Evolutionary conservation across 2,329 filamentous ascomycete species (phyloP).

Genomic region (Cadophora malorum): DNA sequence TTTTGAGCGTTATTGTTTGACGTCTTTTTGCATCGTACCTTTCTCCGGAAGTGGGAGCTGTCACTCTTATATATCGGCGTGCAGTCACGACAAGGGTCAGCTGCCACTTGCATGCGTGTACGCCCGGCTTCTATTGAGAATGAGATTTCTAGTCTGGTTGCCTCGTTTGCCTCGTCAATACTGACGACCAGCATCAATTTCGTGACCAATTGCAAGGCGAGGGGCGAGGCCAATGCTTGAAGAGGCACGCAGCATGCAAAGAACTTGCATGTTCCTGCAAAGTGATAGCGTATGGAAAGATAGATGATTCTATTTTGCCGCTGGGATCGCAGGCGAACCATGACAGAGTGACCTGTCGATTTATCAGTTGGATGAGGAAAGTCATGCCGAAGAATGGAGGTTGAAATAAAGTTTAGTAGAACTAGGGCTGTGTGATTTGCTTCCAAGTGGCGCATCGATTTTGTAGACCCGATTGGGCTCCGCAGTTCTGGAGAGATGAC

Average conservation of each 20-base stretch:
- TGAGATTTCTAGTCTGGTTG: slow-evolving; percentile 36
- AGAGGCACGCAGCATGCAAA: slow-evolving; percentile 23
- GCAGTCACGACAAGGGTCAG: slow-evolving; percentile 30
- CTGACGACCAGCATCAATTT: slow-evolving; percentile 17
- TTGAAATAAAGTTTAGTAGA: slow-evolving; percentile 31
- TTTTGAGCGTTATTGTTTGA: neutral
- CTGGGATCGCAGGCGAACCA: slow-evolving; percentile 28
- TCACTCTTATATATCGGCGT: slow-evolving; percentile 34
- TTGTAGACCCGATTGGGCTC: neutral
- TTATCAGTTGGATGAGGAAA: slow-evolving; percentile 3
- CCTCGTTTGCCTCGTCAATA: slow-evolving; percentile 35
- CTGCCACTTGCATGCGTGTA: slow-evolving; percentile 30
- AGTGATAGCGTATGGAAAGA: slow-evolving; percentile 25
- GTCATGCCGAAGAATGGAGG: slow-evolving; percentile 19
- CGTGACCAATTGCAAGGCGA: slow-evolving; percentile 19
- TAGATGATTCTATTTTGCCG: slow-evolving; percentile 15
- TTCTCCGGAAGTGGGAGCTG: slow-evolving; percentile 27
- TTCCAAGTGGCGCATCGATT: neutral
- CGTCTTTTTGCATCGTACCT: slow-evolving; percentile 7
- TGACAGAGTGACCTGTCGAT: slow-evolving; percentile 23
- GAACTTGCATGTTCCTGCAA: slow-evolving; percentile 28
- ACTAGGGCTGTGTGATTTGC: slow-evolving; percentile 9
- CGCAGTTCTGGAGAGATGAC: neutral
- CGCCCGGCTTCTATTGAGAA: slow-evolving; percentile 24
- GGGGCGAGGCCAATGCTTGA: slow-evolving; percentile 16